These are phyloP conservation scores for Vitis riparia DNA, from an alignment of 164 flowering plant genomes.

Conservation along the genomic window DNA sequence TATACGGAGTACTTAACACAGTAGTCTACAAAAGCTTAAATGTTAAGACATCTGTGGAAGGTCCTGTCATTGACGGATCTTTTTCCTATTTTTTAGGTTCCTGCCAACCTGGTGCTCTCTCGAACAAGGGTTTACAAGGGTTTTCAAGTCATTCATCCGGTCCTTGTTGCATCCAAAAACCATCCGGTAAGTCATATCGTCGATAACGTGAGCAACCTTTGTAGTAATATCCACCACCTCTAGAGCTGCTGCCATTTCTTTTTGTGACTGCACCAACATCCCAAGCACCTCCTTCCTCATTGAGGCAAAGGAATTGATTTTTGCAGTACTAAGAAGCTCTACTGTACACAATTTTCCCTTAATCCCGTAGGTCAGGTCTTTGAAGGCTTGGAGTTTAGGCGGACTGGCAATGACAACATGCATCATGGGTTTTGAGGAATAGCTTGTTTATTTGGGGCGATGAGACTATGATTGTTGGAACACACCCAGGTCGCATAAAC, in stretches of 20 bases:
- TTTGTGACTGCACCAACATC: too few species aligned
- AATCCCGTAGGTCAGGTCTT: conserved; percentile 12
- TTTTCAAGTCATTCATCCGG: conserved; percentile 7
- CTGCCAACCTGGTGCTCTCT: conserved; percentile 12
- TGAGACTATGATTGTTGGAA: too few species aligned
- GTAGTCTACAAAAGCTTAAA: too few species aligned
- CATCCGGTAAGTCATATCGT: conserved; percentile 13
- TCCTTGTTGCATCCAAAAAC: conserved; percentile 9
- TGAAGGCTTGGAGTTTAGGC: conserved; percentile 5
- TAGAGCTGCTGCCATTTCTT: too few species aligned
- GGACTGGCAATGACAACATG: conserved; percentile 14
- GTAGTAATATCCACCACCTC: conserved; percentile 3
- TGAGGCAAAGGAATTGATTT: conserved; percentile 16
- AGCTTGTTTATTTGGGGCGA: too few species aligned
- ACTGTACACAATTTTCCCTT: conserved; percentile 21
- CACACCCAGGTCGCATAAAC: too few species aligned
- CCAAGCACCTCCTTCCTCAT: conserved; percentile 8
- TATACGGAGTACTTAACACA: too few species aligned
- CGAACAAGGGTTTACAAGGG: not conserved
- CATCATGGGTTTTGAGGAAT: conserved; percentile 28
- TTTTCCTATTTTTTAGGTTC: conserved; percentile 14
- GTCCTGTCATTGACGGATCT: too few species aligned
- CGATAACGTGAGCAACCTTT: conserved; percentile 1
- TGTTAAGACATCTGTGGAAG: too few species aligned
- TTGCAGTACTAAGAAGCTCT: conserved; percentile 19